Base-by-base conservation (phyloP, 306 rosid species). In the Leucaena leucocephala region DNA sequence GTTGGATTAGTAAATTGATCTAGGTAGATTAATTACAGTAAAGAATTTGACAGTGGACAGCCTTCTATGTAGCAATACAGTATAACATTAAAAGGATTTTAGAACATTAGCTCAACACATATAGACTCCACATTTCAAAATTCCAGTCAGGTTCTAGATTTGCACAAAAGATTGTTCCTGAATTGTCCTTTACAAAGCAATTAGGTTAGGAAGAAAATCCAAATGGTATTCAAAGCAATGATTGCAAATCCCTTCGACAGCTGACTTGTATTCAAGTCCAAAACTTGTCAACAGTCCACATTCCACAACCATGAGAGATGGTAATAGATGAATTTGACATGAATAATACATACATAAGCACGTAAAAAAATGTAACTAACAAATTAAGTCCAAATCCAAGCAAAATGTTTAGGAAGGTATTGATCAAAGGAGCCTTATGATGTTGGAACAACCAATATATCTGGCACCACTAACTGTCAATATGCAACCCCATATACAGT, bases 61-160 rank as follows among this genome's bases (percentile, higher is more conserved):
- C 63, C 34, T 38, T 39, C 16, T 54, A 34, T 35, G 38, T 34
- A 68, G 71, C 49, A 64, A 54, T 43, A 46, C 76, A 76, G 35
- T 59, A 55, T 80, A 59, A 50, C 39, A 44, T 48, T 71, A 52
- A 10, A 74, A 19, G 42, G 35, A 80, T 8, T 71, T 79, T 16
- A 48, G 46, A 77, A 38, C 62, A 61, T 19, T 44, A 70, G 62
- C 52, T 39, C 55, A 50, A 49, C 21, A 63, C 40, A 17, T 9
- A 15, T 35, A 63, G 59, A 50, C 34, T 49, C 42, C 75, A 74
- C 10, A 17, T 68, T 61, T 43, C 12, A 19, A 57, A 27, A 13
- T 48, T 59, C 49, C 70, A 74, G 39, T 9, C 58, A n/a, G 34
- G 50, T 19, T 17, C 57, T 10, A 58, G 8, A 75, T 75, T 58